Conservation (phyloP, 495 filamentous ascomycete species). For the Cudoniella acicularis region DNA sequence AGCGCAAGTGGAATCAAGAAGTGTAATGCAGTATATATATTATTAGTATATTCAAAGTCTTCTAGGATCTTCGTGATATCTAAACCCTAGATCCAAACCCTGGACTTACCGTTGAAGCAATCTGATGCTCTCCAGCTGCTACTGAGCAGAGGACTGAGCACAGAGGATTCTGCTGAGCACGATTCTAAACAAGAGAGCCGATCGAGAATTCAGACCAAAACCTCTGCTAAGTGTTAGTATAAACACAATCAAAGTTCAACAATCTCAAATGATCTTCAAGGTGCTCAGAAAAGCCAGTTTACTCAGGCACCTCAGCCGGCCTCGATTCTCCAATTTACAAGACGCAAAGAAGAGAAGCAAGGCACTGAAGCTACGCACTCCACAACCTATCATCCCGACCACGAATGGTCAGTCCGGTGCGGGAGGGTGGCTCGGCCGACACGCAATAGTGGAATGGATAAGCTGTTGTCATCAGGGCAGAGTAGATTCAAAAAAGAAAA, state of each 20-base stretch:
- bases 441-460: conserved; percentile 98
- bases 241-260: background rate
- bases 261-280: background rate
- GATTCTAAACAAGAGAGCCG: background rate
- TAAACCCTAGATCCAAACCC: no score
- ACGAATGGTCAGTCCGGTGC: conserved; percentile 60
- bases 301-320: conserved; percentile 32
- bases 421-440: conserved; percentile 71
- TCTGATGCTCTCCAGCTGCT: no score
- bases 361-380: conserved; percentile 53
- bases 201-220: background rate
- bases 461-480: conserved; percentile 88
- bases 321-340: conserved; percentile 25
- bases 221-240: background rate
- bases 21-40: no score
- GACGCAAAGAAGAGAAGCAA: conserved; percentile 25
- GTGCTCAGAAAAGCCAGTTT: conserved; percentile 37
- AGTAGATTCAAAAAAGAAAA: conserved; percentile 10
- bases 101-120: no score
- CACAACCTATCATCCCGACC: conserved; percentile 83
- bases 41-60: no score
- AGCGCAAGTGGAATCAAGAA: no score
- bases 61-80: no score
- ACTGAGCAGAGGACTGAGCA: no score
- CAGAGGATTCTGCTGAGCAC: background rate